Evolutionary conservation across 257 asterid species (phyloP).

Genomic region (Apocynum venetum): DNA sequence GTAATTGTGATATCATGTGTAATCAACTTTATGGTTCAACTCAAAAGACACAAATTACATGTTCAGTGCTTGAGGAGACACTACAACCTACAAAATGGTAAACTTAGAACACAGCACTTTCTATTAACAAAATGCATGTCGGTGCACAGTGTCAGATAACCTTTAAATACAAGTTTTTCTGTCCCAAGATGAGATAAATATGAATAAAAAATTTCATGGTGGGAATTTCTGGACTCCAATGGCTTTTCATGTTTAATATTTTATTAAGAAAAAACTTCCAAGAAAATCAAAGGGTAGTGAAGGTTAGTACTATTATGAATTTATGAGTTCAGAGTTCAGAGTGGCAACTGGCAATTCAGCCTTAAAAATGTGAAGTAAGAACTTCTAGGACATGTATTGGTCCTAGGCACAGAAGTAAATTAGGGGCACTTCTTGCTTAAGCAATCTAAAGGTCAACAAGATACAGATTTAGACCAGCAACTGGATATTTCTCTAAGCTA

Average conservation of each 20-base stretch:
- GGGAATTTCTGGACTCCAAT: slow-evolving; percentile 1
- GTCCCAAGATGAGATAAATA: not conserved
- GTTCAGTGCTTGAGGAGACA: not conserved
- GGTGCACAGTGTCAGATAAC: not conserved
- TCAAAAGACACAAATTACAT: not conserved
- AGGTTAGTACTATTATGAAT: not conserved
- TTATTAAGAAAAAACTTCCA: not conserved
- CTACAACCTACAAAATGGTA: not conserved
- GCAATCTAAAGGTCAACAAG: not conserved
- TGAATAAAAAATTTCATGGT: not conserved
- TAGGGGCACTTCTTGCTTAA: not conserved
- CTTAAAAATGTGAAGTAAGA: not conserved
- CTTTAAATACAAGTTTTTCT: not conserved
- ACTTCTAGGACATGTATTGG: not conserved
- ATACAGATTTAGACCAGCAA: not conserved
- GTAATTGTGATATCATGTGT: not conserved
- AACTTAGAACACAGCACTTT: not conserved
- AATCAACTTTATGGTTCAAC: not conserved
- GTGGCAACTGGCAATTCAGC: not conserved
- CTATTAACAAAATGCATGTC: not conserved
- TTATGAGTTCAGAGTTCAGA: not conserved
- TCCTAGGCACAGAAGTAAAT: no score
- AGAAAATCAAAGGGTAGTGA: not conserved
- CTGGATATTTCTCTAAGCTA: no score
- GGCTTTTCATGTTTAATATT: not conserved